Evolutionary conservation across 495 filamentous ascomycete genomes (phyloP).

Genomic region (Tuber magnatum): DNA sequence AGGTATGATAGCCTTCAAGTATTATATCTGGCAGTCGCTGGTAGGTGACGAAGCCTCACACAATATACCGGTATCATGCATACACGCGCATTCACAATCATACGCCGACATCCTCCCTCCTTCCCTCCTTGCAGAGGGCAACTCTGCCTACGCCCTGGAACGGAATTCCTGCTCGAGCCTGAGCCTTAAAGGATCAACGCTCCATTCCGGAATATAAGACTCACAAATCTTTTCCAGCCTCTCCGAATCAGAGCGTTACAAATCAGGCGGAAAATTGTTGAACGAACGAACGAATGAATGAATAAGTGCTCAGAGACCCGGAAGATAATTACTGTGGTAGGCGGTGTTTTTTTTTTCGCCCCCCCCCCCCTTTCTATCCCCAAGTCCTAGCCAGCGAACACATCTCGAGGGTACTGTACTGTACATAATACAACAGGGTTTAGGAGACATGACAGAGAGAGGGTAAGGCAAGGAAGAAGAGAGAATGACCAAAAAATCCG

Average conservation of each 20-base stretch:
- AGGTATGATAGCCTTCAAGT: neutral
- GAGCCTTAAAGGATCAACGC: neutral
- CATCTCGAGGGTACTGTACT: neutral
- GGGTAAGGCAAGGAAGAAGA: neutral
- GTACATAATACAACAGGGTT: slow-evolving; percentile 1
- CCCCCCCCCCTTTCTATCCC: no score
- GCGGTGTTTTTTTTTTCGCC: neutral
- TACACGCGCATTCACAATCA: neutral
- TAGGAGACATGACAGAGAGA: neutral
- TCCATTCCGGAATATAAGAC: neutral
- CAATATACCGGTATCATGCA: neutral
- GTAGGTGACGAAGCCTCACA: neutral
- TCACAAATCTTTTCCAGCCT: neutral
- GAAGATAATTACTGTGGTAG: neutral
- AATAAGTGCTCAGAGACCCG: neutral
- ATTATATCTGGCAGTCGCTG: neutral
- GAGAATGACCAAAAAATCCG: neutral
- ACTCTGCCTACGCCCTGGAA: neutral
- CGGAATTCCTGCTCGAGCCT: neutral
- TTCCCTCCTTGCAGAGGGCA: neutral
- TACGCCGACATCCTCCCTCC: neutral
- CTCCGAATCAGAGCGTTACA: neutral
- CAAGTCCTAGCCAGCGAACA: neutral
- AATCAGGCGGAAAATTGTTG: neutral
- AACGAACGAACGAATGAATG: neutral